Conservation (phyloP, 129 eudicot species). For the sunflower (Helianthus annuus) region DNA sequence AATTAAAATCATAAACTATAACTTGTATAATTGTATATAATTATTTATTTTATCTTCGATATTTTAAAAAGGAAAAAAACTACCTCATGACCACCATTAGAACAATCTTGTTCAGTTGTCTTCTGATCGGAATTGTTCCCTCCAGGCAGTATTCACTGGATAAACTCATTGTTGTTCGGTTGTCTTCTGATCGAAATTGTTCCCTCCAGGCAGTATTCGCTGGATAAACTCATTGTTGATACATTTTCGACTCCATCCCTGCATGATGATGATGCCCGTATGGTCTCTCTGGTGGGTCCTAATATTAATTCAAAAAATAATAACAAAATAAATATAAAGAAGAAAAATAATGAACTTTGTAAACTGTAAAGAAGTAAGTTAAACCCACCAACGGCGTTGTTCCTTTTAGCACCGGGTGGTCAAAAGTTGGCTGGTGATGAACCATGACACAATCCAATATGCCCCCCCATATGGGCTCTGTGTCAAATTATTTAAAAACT, state of each 20-base stretch:
- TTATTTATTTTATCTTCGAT: no score
- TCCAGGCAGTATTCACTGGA: constrained; percentile 75
- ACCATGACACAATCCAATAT: constrained; percentile 72
- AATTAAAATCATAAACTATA: background rate
- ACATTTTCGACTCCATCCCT: constrained; percentile 38
- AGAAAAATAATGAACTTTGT: background rate
- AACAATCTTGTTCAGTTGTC: constrained; percentile 70
- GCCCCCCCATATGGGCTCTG: constrained; percentile 95
- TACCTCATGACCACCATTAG: constrained; percentile 86
- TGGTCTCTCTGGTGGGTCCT: no score
- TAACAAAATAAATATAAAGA: background rate
- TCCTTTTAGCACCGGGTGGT: constrained; percentile 82
- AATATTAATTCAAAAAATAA: background rate
- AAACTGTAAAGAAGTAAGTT: background rate
- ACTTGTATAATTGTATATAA: background rate
- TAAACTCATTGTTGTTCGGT: constrained; percentile 67
- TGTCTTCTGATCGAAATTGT: constrained; percentile 87
- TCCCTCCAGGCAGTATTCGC: constrained; percentile 77
- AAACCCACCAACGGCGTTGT: constrained; percentile 74
- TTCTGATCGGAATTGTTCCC: constrained; percentile 83
- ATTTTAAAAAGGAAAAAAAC: background rate
- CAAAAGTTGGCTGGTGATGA: constrained; percentile 94
- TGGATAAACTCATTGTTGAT: constrained; percentile 64
- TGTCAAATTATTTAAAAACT: background rate
- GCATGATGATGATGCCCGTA: no score